Evolutionary conservation across 352 stramenopile genomes (phyloP), one percentile per base, ranked within the genome.

Genomic region (Pythium phragmitis): DNA sequence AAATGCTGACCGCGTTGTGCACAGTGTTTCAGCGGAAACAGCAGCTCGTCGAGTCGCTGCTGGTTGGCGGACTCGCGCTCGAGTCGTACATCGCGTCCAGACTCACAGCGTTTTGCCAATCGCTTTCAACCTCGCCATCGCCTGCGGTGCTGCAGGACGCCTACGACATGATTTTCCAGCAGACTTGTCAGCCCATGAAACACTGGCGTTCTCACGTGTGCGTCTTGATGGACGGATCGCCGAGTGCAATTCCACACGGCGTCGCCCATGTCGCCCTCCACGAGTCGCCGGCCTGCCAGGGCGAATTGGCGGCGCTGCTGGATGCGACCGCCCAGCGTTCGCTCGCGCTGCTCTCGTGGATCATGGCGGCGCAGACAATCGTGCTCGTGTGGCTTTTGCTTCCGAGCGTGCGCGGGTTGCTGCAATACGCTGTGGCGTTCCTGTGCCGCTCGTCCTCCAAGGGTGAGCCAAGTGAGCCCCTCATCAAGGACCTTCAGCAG

Each of bases 131-230:
- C 36, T 34, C 34, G 21, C 23, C 16, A 21, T 36, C 43, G 7
- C 26, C 21, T 2, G 23, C 48, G 23, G 23, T 59, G 23, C 52
- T 77, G 12, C 64, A 28, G 4, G 33, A 52, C 36, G 54, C 45
- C 13, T 82, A 59, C 49, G 63, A 64, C 6, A 58, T 42, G 36
- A 54, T 69, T 16, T 59, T 47, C 8, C 43, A 63, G 26, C 69
- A 75, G 52, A 75, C 60, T 7, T 79, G 67, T 34, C 64, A 60
- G 45, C 56, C 64, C 9, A 43, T 70, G 17, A 59, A 56, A 43
- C 56, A 47, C 37, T 70, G 64, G 64, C 56, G 64, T 9, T 42
- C 52, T 13, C 64, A 70, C 37, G 64, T 70, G 2, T 70, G 64
- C n/a, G 64, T 65, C 1, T 9, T 42, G 12, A 13, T 5, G 30